Conservation (phyloP, 2,329 filamentous ascomycete species). For the Ophiostoma angusticollis region DNA sequence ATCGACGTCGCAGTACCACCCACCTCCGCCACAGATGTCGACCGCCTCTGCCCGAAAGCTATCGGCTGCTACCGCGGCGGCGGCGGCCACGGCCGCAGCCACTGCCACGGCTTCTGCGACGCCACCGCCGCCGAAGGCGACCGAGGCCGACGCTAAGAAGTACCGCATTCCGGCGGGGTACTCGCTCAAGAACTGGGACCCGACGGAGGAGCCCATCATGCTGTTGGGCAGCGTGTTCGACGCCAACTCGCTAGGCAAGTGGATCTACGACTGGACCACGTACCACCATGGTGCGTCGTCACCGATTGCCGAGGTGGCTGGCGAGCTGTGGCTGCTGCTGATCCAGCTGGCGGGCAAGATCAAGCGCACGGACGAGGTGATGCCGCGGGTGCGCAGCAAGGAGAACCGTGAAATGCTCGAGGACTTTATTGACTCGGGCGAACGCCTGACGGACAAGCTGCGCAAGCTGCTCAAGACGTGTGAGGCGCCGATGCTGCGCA, state of each 20-base stretch:
- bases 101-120: conserved; percentile 11
- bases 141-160: conserved; percentile 44
- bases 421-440: conserved; percentile 81
- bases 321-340: conserved; percentile 86
- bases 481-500: conserved; percentile 86
- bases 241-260: conserved; percentile 93
- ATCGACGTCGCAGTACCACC: conserved; percentile 27
- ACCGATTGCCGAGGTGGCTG: conserved; percentile 80
- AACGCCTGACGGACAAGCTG: conserved; percentile 75
- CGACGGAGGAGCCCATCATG: conserved; percentile 83
- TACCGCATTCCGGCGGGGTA: conserved; percentile 79
- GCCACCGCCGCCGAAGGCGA: conserved; percentile 34
- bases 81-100: conserved; percentile 10
- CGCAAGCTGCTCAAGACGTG: conserved; percentile 79
- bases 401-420: conserved; percentile 72
- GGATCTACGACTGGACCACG: conserved; percentile 99
- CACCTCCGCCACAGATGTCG: conserved; percentile 21
- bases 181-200: conserved; percentile 97
- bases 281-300: conserved; percentile 72
- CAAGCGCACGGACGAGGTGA: conserved; percentile 73
- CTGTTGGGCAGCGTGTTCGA: conserved; percentile 93
- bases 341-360: conserved; percentile 91
- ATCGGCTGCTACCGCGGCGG: conserved; percentile 25
- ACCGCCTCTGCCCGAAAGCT: conserved; percentile 6
- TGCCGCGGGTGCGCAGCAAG: conserved; percentile 55